A percentile compares a stretch with the other conserved stretches of the same genome.
Conservation (phyloP, 2,329 filamentous ascomycete species). For the Tolypocladium tundrense region DNA sequence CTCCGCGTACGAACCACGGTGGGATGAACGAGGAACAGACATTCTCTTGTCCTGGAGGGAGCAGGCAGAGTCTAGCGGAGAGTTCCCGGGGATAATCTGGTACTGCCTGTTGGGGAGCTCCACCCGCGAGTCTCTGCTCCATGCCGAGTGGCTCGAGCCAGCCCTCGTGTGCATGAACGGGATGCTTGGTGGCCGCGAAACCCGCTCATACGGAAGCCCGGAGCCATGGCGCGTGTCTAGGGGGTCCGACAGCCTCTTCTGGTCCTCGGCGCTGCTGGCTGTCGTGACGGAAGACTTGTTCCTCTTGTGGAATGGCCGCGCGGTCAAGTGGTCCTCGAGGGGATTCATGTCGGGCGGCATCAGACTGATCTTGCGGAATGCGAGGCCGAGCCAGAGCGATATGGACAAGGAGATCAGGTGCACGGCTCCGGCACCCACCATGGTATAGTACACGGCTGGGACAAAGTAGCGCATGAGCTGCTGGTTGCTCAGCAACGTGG, state of each 20-base stretch:
- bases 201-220: constrained; percentile 31
- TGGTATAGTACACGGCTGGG: constrained; percentile 56
- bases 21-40: constrained; percentile 26
- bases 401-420: constrained; percentile 62
- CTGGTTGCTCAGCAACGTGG: constrained; percentile 52
- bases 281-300: constrained; percentile 52
- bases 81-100: constrained; percentile 33
- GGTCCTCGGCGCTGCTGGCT: constrained; percentile 30
- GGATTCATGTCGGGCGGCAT: constrained; percentile 95
- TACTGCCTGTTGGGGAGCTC: constrained; percentile 48
- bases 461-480: constrained; percentile 50
- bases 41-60: constrained; percentile 36
- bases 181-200: constrained; percentile 44
- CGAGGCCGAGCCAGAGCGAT: constrained; percentile 63
- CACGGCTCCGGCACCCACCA: constrained; percentile 52
- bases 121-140: constrained; percentile 41
- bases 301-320: constrained; percentile 60
- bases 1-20: constrained; percentile 38
- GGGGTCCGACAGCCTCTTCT: constrained; percentile 49
- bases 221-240: constrained; percentile 32
- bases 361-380: constrained; percentile 71
- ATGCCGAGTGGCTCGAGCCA: constrained; percentile 47
- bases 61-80: constrained; percentile 32
- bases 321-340: constrained; percentile 74
- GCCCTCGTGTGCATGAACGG: constrained; percentile 74